Percentiles rank a stretch among this genome's conserved stretches.
Evolutionary conservation across 1,284 basidiomycete species (phyloP).

Genomic region (Earliella scabrosa): DNA sequence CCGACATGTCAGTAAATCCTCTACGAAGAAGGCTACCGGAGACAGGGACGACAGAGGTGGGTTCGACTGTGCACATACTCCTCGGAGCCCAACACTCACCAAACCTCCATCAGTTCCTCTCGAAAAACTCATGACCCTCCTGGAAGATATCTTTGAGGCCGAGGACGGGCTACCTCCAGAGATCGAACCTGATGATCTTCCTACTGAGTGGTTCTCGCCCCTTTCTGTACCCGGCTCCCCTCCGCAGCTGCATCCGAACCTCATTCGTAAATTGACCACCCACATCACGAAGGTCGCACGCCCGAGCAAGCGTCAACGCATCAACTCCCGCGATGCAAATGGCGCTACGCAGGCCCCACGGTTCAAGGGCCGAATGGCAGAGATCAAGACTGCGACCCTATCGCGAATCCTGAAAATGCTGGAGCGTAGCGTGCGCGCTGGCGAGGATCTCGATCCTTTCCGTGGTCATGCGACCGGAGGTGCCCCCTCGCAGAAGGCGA

Average conservation of each 20-base stretch:
- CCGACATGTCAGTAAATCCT: slow-evolving; percentile 45
- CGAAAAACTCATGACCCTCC: slow-evolving; percentile 70
- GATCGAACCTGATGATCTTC: slow-evolving; percentile 56
- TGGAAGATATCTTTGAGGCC: slow-evolving; percentile 90
- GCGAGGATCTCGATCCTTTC: slow-evolving; percentile 78
- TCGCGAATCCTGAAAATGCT: slow-evolving; percentile 74
- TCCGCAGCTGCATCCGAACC: slow-evolving; percentile 60
- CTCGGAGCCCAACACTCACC: background rate
- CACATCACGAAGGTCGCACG: slow-evolving; percentile 67
- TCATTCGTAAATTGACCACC: slow-evolving; percentile 75
- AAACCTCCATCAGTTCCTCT: slow-evolving; percentile 55
- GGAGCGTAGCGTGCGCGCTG: slow-evolving; percentile 74
- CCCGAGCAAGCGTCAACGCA: slow-evolving; percentile 62
- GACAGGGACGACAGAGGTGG: slow-evolving; percentile 78
- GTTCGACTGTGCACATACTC: slow-evolving; percentile 19
- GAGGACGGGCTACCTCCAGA: slow-evolving; percentile 81
- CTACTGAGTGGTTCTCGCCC: slow-evolving; percentile 68
- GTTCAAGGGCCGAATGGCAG: slow-evolving; percentile 58
- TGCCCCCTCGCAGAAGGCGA: slow-evolving; percentile 28
- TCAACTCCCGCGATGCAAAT: slow-evolving; percentile 41
- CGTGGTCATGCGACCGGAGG: slow-evolving; percentile 31
- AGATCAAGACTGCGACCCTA: slow-evolving; percentile 65
- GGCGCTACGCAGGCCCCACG: slow-evolving; percentile 48
- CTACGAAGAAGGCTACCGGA: slow-evolving; percentile 60
- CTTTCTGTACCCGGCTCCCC: slow-evolving; percentile 58